Base-by-base conservation (phyloP, 1,284 basidiomycete genomes). In the Apiotrichum laibachii region DNA sequence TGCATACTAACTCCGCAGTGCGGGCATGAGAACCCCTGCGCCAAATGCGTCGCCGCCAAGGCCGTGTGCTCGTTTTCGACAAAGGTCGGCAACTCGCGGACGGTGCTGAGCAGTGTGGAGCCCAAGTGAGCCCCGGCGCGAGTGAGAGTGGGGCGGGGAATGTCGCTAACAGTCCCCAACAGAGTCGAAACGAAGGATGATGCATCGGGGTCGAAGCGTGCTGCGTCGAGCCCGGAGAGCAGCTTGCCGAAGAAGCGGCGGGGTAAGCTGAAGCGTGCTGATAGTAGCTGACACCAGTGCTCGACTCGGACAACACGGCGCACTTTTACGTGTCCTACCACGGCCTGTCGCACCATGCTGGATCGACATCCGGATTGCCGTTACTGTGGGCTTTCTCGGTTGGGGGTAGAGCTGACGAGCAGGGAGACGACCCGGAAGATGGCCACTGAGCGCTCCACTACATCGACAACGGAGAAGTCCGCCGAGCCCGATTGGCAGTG, bases 321-420 rank as follows among this genome's bases (percentile, higher is more conserved):
- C 60, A 61, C 53, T 61, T 61, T 43, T 61, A 55, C 50, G 37
- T 56, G 18, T 61, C 60, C 1, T 61, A 56, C 18, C 56, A 57
- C 16, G 60, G 60, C n/a, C 26, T 53, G 5, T 52, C 56, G 4
- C 60, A 61, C 34, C 56, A 61, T 44, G 60, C 63, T 3, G 63
- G 63, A 6, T 65, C 60, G 0, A 60, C 63, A 1, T 60, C 60
- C 2, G 63, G 63, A 1, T 19, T 65, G 18, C 63, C 63, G 8
- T 47, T 65, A 12, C 50, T 65, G 63, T 65, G 37, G 37, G 60
- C 46, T 37, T 8, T 35, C 7, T 35, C 34, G 8, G 15, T 2
- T 37, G 12, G 10, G 15, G 37, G 3, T 2, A 16, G 11, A 7
- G 15, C 26, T 47, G 26, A 31, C 34, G n/a, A 19, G 34, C n/a